Base-by-base conservation (phyloP, 257 asterid species). In the Asclepias syriaca region DNA sequence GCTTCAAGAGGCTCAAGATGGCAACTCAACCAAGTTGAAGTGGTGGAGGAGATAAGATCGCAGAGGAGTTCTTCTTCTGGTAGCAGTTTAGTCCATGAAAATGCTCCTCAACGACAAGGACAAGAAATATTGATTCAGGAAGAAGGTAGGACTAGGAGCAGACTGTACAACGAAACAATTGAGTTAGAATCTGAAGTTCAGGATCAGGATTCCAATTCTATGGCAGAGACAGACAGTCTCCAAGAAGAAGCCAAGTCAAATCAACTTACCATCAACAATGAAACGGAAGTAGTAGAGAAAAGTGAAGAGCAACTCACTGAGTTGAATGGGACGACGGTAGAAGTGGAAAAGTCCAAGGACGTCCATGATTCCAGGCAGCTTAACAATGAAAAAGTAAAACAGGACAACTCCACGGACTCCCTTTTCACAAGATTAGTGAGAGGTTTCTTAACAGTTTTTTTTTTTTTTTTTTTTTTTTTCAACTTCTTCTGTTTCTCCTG, bases 381-480 rank as follows among this genome's bases (percentile, higher is more conserved):
- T 60, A 60, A 6, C 4, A 61, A 61, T 32, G 22, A 61, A 21
- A 29, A 39, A 21, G 15, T 2, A 51, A 27, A 55, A 45, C 39
- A 16, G 19, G 24, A 40, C 1, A 51, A 56, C 6, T 24, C 43
- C 5, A 50, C 6, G 46, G 48, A 61, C 51, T 72, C 76, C 32
- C 76, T 53, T 7, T 39, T 49, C 21, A 51, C 70, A 49, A 72
- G 63, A 72, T 65, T 61, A 72, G 50, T 72, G 60, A 61, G 76
- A 70, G 74, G 74, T 61, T 48, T 16, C 21, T 24, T 34, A 6
- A 6, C 46, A 40, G 6, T 6, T 40, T n/a, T n/a, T n/a, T n/a
- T n/a, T n/a, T n/a, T n/a, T n/a, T n/a, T n/a, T n/a, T n/a, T n/a
- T n/a, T n/a, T 40, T 40, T 40, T 40, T 40, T 40, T 1, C 14